Base-by-base conservation (phyloP, 345 rosid genomes). In the Trapa incisa region DNA sequence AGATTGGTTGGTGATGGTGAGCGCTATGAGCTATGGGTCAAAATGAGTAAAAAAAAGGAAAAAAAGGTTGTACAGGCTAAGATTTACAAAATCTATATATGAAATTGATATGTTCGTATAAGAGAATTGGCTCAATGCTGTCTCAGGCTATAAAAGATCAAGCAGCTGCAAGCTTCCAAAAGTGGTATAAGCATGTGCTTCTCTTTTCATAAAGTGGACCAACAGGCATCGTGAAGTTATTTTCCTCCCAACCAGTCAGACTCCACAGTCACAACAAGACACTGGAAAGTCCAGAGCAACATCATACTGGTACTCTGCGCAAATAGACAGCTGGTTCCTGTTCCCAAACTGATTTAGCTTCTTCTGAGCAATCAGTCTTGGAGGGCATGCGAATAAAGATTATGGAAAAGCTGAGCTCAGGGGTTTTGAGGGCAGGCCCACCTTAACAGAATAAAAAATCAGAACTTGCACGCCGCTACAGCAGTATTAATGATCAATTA, bases 291-390 rank as follows among this genome's bases (percentile, higher is more conserved):
- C 6, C 29, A 35, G 5, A 32, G 45, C 3, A 66, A 32, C 13
- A 32, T 45, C 80, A 14, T 83, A 87, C 92, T 75, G 73, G 69
- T 89, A 85, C 64, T 78, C 83, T 5, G 91, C 89, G 76, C 75
- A 76, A 74, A 89, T 81, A n/a, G 86, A 71, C 57, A 83, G 69
- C 67, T 68, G 81, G 72, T 12, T 69, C 67, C 65, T 74, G 53
- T 68, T 53, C 62, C 65, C 70, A 63, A 47, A 45, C 47, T 61
- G 76, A 36, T 70, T 76, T 48, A 76, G 64, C 68, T 83, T 85
- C 78, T 78, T 81, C 38, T 60, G 84, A 64, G 79, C 70, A 6
- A 67, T 65, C 75, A 89, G 66, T 33, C 71, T 75, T 6, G 79
- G 75, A 64, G 82, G 66, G 64, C 75, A 81, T 60, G 67, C 77